A percentile compares a stretch with the other conserved stretches of the same genome.
phyloP scores from a whole-genome alignment of 306 rosid genomes.

The Malus sylvestris region DNA sequence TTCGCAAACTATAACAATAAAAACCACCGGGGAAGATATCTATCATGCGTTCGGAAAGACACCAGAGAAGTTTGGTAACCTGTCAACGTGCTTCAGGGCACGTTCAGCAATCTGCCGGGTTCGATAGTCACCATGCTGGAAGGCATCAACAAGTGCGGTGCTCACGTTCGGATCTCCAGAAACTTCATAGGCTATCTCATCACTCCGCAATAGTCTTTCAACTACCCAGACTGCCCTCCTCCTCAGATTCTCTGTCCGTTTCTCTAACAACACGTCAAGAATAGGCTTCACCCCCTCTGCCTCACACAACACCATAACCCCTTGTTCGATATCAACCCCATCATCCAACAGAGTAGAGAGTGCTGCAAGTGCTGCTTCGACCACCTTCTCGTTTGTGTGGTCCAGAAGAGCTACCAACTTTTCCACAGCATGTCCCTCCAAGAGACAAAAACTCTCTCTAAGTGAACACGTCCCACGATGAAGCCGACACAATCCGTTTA shows the following conservation, averaged over 20 bases:
- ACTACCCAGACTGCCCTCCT: slow-evolving; percentile 92
- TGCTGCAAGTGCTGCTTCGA: slow-evolving; percentile 94
- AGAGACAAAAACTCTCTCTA: slow-evolving; percentile 76
- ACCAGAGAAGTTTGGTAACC: slow-evolving; percentile 97
- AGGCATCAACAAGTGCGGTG: slow-evolving; percentile 95
- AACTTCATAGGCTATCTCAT: slow-evolving; percentile 68
- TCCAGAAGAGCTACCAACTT: slow-evolving; percentile 85
- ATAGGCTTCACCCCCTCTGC: slow-evolving; percentile 75
- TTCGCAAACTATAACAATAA: slow-evolving; percentile 29
- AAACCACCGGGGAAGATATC: slow-evolving; percentile 18
- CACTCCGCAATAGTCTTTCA: slow-evolving; percentile 81
- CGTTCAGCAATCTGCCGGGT: slow-evolving; percentile 93
- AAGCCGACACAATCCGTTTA: slow-evolving; percentile 67
- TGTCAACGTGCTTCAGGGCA: slow-evolving; percentile 90
- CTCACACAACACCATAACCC: slow-evolving; percentile 63
- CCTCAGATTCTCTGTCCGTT: slow-evolving; percentile 68
- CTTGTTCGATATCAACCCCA: slow-evolving; percentile 76
- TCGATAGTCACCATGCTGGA: slow-evolving; percentile 88
- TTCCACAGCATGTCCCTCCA: slow-evolving; percentile 68
- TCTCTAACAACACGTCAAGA: slow-evolving; percentile 75
- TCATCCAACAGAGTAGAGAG: slow-evolving; percentile 79
- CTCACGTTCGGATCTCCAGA: slow-evolving; percentile 81
- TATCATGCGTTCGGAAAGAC: slow-evolving; percentile 61
- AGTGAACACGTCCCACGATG: slow-evolving; percentile 77
- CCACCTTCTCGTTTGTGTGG: slow-evolving; percentile 82